A percentile compares a stretch with the other conserved stretches of the same genome.
Conservation (phyloP, 805 yeast species). For the Metschnikowia henanensis region DNA sequence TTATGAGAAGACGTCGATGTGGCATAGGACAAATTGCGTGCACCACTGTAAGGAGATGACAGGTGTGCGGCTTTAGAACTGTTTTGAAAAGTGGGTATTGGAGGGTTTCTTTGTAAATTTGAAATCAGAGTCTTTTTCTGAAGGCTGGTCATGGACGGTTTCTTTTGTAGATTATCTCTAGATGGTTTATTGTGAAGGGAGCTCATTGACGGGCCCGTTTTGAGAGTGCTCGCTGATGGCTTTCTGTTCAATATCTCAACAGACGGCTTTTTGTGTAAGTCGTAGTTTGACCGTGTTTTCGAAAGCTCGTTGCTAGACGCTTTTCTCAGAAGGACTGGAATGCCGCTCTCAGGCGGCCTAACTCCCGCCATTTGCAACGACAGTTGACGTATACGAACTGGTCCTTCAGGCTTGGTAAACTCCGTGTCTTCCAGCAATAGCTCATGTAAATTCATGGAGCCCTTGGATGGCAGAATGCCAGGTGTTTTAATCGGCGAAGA, state of each 20-base stretch:
- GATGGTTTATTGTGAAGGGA: conserved; percentile 11
- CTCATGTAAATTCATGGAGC: conserved; percentile 36
- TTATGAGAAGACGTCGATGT: too few species aligned
- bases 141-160: conserved; percentile 20
- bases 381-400: conserved; percentile 26
- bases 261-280: conserved; percentile 11
- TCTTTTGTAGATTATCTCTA: conserved; percentile 15
- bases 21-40: too few species aligned
- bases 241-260: conserved; percentile 8
- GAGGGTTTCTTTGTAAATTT: conserved; percentile 15
- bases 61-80: not conserved
- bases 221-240: conserved; percentile 2
- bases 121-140: conserved; percentile 18
- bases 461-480: conserved; percentile 41
- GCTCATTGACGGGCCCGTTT: conserved; percentile 11
- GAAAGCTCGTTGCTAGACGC: conserved; percentile 1
- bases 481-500: conserved; percentile 16
- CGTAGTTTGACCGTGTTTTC: not conserved
- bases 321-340: conserved; percentile 5
- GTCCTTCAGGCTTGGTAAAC: conserved; percentile 26
- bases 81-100: conserved; percentile 8
- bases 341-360: conserved; percentile 1
- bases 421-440: conserved; percentile 24
- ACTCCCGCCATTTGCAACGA: conserved; percentile 41
- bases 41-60: not conserved